Conservation (phyloP, 2,329 filamentous ascomycete genomes). For the Tolypocladium amazonense region DNA sequence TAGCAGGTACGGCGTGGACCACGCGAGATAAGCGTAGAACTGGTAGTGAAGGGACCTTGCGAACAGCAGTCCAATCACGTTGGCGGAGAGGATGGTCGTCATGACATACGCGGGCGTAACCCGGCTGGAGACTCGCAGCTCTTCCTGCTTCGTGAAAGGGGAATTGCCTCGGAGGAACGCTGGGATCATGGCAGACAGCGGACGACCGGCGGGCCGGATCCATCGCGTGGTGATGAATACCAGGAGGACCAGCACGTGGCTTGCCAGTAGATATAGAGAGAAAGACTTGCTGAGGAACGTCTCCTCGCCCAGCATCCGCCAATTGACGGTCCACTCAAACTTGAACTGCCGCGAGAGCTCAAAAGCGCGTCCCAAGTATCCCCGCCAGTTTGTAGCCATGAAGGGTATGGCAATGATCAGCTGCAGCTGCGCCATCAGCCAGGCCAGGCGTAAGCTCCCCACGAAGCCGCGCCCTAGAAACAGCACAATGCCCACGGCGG, state of each 20-base stretch:
- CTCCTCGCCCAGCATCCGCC: conserved; percentile 85
- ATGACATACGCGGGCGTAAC: conserved; percentile 65
- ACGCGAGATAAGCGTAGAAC: conserved; percentile 86
- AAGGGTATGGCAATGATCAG: conserved; percentile 60
- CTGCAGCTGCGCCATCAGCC: conserved; percentile 70
- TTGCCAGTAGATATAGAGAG: conserved; percentile 51
- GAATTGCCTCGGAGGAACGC: conserved; percentile 30
- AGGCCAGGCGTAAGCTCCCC: conserved; percentile 55
- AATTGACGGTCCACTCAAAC: conserved; percentile 98
- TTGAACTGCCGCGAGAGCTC: conserved; percentile 85
- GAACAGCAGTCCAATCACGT: conserved; percentile 71
- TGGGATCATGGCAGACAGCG: conserved; percentile 41
- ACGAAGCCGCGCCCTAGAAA: conserved; percentile 61
- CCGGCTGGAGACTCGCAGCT: conserved; percentile 42
- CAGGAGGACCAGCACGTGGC: conserved; percentile 55
- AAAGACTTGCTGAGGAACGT: conserved; percentile 63
- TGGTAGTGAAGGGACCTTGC: conserved; percentile 89
- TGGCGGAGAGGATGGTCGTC: conserved; percentile 66
- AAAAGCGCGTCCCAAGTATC: conserved; percentile 76
- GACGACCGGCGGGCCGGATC: conserved; percentile 56
- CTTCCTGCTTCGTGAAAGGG: conserved; percentile 39
- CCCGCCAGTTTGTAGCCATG: conserved; percentile 48
- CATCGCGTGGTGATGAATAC: conserved; percentile 59
- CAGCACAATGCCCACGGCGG: conserved; percentile 67
- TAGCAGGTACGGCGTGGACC: conserved; percentile 78